phyloP scores from a whole-genome alignment of 805 yeast species.

The Barnettozyma salicaria region DNA sequence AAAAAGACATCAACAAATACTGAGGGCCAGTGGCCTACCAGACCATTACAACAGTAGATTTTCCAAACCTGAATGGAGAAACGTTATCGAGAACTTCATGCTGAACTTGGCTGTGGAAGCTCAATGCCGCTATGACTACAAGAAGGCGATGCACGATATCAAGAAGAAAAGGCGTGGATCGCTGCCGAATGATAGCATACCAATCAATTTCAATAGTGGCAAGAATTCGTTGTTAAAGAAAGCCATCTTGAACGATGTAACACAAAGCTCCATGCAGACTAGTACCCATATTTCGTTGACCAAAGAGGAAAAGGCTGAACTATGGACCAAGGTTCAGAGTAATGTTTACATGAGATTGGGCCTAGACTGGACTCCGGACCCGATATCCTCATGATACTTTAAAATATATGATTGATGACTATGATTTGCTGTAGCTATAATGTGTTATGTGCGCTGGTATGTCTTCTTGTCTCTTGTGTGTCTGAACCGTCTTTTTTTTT shows the following conservation, averaged over 20 bases:
- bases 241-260: conserved; percentile 28
- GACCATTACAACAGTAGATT: conserved; percentile 22
- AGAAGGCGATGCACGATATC: conserved; percentile 41
- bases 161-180: conserved; percentile 36
- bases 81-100: conserved; percentile 63
- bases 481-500: too few relatives aligned
- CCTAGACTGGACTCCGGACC: conserved; percentile 52
- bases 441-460: too few relatives aligned
- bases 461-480: background rate
- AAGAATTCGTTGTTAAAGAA: conserved; percentile 26
- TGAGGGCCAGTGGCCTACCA: conserved; percentile 24
- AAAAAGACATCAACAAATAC: conserved; percentile 37
- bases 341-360: conserved; percentile 53
- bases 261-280: conserved; percentile 8
- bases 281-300: conserved; percentile 28
- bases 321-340: conserved; percentile 63
- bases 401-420: background rate
- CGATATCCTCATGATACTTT: conserved; percentile 16
- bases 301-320: conserved; percentile 48
- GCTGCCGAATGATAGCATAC: too few relatives aligned
- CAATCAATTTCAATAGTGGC: conserved; percentile 17
- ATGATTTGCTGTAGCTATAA: background rate
- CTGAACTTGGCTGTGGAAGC: conserved; percentile 62
- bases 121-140: conserved; percentile 63
- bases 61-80: conserved; percentile 64